Evolutionary conservation across 108 stramenopile genomes (phyloP).

Genomic region (Nannochloropsis granulata): DNA sequence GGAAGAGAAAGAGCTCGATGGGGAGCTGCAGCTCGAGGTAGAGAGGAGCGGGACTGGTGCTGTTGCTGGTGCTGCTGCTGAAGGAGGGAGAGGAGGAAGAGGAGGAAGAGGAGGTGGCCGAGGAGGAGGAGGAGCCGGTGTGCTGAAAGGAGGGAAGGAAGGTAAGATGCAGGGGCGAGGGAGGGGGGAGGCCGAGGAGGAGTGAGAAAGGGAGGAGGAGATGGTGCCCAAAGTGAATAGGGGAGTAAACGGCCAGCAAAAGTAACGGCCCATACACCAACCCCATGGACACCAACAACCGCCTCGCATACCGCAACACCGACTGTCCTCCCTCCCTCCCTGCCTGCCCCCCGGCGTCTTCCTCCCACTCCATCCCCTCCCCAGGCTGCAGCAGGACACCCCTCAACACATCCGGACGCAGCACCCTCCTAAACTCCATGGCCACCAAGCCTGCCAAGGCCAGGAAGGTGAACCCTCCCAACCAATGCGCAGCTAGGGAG

Average conservation of each 20-base stretch:
- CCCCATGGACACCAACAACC: background rate
- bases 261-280: background rate
- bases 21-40: background rate
- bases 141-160: background rate
- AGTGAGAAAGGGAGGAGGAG: background rate
- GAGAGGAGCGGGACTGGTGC: background rate
- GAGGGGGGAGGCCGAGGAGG: background rate
- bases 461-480: too few relatives aligned
- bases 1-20: background rate
- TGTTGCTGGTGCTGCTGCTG: background rate
- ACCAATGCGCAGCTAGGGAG: too few relatives aligned
- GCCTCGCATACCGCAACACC: background rate
- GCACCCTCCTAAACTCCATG: too few relatives aligned
- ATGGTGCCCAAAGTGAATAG: background rate
- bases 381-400: too few relatives aligned
- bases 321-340: too few relatives aligned
- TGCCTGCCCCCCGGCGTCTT: too few relatives aligned
- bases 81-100: background rate
- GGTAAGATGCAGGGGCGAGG: background rate
- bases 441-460: too few relatives aligned
- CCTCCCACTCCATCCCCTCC: too few relatives aligned
- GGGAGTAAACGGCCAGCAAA: background rate
- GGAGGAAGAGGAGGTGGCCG: background rate
- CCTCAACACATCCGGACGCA: too few relatives aligned
- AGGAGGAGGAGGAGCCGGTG: background rate